Percentiles rank a stretch among this genome's conserved stretches.
Conservation (phyloP, 495 filamentous ascomycete species). For the Aspergillus asperescens region DNA sequence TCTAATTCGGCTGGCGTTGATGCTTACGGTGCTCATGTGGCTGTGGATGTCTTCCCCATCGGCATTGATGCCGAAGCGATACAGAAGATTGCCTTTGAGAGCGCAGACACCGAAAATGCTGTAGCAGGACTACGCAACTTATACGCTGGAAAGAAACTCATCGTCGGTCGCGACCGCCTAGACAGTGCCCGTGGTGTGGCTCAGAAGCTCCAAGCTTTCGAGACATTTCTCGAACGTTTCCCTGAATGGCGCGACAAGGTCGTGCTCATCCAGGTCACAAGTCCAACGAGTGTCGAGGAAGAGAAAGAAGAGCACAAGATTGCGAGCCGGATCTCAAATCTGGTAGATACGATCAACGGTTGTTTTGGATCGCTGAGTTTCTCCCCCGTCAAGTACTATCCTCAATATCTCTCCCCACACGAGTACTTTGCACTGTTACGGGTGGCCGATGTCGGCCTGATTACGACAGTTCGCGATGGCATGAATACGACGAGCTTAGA, state of each 20-base stretch:
- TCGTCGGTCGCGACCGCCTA: conserved; percentile 87
- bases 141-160: conserved; percentile 80
- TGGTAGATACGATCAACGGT: conserved; percentile 87
- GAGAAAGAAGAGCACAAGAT: conserved; percentile 69
- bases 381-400: conserved; percentile 85
- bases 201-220: conserved; percentile 90
- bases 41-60: conserved; percentile 85
- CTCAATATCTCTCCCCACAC: conserved; percentile 77
- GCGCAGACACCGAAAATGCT: conserved; percentile 61
- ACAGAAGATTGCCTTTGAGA: conserved; percentile 62
- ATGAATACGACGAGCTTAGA: conserved; percentile 97
- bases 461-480: conserved; percentile 87
- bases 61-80: conserved; percentile 76
- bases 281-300: conserved; percentile 71
- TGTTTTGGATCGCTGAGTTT: conserved; percentile 78
- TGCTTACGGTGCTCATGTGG: conserved; percentile 80
- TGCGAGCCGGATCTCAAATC: conserved; percentile 75
- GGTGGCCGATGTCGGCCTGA: conserved; percentile 80
- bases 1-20: conserved; percentile 76
- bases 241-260: conserved; percentile 87
- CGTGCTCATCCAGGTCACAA: conserved; percentile 92
- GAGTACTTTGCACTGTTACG: conserved; percentile 91
- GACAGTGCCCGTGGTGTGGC: conserved; percentile 85
- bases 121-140: conserved; percentile 59
- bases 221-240: conserved; percentile 79